Evolutionary conservation across 768 basidiomycete species (phyloP), one percentile per base, ranked within the genome.

Genomic region (Pleurotus platypus): DNA sequence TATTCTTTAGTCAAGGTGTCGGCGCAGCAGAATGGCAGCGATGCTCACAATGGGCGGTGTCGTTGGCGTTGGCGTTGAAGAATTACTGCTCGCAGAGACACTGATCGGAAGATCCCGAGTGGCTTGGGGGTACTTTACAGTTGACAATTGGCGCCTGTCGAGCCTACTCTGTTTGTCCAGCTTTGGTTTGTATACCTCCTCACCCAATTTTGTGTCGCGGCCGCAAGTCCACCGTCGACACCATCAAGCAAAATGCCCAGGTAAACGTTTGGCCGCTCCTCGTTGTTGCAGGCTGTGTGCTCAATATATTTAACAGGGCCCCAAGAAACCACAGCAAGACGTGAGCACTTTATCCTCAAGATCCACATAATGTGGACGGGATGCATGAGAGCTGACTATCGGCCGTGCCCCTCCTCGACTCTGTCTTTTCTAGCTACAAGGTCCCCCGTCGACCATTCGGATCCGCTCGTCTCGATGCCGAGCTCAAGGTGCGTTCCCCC

Each of bases 391-490:
- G 80, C 82, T 87, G 77, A 86, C 76, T 45, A 68, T 68, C 71
- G 78, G 81, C 84, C 81, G 77, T 83, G 83, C 83, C 84, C 83
- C 79, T 81, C 77, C 75, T 70, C 75, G 72, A 77, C 73, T 70
- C 70, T 56, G 50, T 51, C 57, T 61, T 61, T 67, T 74, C 74
- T 74, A 93, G 92, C 78, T 97, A 96, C 82, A 97, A 98, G 85
- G 95, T 97, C 85, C 96, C 96, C 70, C 92, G 87, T 83, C 86
- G 96, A 73, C 88, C 96, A 73, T 98, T 87, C 78, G 93, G 90
- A 80, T 92, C 94, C 58, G 93, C 95, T 72, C 94, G 96, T 78
- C 94, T 98, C 80, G 97, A 99, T 80, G 89, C 92, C 66, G 97
- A 99, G 84, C 85, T 99, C 75, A 98, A 98, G 91, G 94, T 30